These are phyloP conservation scores for Penicillium pulvis DNA, from an alignment of 495 filamentous ascomycete species.

Conservation along the genomic window DNA sequence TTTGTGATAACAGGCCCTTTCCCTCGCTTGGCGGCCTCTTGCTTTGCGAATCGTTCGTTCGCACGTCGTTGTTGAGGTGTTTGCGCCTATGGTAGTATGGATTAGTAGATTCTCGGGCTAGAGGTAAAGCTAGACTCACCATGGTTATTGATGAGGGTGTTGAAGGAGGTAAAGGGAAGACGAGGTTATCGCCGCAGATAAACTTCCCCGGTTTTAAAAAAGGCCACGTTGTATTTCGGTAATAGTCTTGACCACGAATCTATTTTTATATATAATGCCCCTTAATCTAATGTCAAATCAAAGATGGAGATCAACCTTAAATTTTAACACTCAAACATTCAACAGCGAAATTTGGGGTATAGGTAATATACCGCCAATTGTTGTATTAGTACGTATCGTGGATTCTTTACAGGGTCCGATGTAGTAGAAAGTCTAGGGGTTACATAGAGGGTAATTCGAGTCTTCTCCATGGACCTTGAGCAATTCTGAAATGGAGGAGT, in stretches of 20 bases:
- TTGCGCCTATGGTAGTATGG: slow-evolving; percentile 66
- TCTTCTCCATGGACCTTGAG: too few species aligned
- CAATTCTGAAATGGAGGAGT: too few species aligned
- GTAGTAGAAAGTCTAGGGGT: too few species aligned
- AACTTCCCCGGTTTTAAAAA: slow-evolving; percentile 2
- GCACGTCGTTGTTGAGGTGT: slow-evolving; percentile 89
- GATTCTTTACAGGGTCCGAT: too few species aligned
- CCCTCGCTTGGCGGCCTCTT: slow-evolving; percentile 78
- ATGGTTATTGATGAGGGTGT: background rate
- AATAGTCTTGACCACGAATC: background rate
- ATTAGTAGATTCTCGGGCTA: background rate
- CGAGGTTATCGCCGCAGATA: slow-evolving; percentile 6
- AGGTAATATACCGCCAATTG: too few species aligned
- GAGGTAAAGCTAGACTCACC: background rate
- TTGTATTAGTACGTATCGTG: too few species aligned
- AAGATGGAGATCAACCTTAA: too few species aligned
- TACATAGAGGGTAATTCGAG: too few species aligned
- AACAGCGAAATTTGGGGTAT: too few species aligned
- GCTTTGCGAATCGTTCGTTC: slow-evolving; percentile 81
- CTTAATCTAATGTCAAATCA: too few species aligned
- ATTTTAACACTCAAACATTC: too few species aligned
- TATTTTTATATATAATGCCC: background rate
- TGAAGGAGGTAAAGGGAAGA: background rate
- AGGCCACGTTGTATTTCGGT: slow-evolving; percentile 6
- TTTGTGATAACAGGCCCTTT: slow-evolving; percentile 73